A percentile compares a stretch with the other conserved stretches of the same genome.
phyloP scores from a whole-genome alignment of 768 basidiomycete species.

The Lactifluus hygrophoroides region DNA sequence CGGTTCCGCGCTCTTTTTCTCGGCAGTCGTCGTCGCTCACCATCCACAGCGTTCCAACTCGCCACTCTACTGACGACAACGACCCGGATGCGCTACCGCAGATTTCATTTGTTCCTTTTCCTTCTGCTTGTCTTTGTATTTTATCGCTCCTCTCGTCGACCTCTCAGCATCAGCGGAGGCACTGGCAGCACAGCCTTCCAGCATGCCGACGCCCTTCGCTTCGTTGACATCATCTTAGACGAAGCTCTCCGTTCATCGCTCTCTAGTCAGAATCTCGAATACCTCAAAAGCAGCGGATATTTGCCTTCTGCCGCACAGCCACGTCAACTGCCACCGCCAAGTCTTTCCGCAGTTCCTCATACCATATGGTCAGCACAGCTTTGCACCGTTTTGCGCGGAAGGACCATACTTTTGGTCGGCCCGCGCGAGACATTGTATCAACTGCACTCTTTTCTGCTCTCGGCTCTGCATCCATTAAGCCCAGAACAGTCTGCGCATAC shows the following conservation, averaged over 20 bases:
- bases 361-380: not conserved
- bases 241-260: not conserved
- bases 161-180: too few species aligned
- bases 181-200: not conserved
- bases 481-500: not conserved
- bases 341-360: not conserved
- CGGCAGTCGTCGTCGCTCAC: too few species aligned
- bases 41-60: too few species aligned
- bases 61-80: too few species aligned
- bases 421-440: constrained; percentile 9
- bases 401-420: constrained; percentile 3
- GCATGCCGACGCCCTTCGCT: not conserved
- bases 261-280: not conserved
- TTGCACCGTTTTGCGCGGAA: constrained; percentile 5
- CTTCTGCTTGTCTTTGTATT: not conserved
- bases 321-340: not conserved
- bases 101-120: not conserved
- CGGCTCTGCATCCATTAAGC: not conserved
- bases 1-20: too few species aligned
- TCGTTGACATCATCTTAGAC: constrained; percentile 3
- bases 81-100: too few species aligned
- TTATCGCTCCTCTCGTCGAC: not conserved
- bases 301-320: not conserved
- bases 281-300: not conserved
- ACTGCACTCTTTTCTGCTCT: constrained; percentile 8